Evolutionary conservation across 2,329 filamentous ascomycete genomes (phyloP).

Genomic region (Didymosphaeria variabile): DNA sequence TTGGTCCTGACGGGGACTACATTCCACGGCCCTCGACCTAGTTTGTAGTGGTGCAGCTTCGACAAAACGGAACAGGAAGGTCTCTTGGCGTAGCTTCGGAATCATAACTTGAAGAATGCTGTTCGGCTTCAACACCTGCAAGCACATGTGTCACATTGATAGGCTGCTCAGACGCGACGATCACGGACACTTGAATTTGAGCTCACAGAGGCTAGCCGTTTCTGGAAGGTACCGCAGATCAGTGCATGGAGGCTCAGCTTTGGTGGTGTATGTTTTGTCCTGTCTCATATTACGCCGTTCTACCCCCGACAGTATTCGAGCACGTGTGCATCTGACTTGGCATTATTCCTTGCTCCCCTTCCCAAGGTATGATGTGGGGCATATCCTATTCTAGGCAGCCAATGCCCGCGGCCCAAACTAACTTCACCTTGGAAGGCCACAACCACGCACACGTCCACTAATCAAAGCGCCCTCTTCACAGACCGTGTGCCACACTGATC

Average conservation of each 20-base stretch:
- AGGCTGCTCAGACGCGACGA: conserved; percentile 5
- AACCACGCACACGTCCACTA: neutral
- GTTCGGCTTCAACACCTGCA: conserved; percentile 6
- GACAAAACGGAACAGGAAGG: conserved; percentile 7
- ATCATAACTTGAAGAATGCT: neutral
- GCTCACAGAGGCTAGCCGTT: conserved; percentile 3
- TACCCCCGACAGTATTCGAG: neutral
- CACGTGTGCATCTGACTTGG: neutral
- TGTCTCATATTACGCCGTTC: neutral
- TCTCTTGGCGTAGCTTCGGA: neutral
- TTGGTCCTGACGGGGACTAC: too few relatives aligned
- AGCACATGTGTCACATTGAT: conserved; percentile 14
- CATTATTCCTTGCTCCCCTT: neutral
- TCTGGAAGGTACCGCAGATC: conserved; percentile 8
- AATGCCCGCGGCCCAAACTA: neutral
- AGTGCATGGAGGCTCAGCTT: neutral
- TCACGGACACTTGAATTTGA: conserved; percentile 1
- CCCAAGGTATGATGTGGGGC: neutral
- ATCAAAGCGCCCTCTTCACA: neutral
- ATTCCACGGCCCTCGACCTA: too few relatives aligned
- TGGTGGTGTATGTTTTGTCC: neutral
- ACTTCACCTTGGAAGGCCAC: neutral
- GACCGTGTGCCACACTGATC: neutral
- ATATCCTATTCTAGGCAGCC: neutral
- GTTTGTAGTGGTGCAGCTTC: too few relatives aligned